These are phyloP conservation scores for Escallonia herrerae DNA, from an alignment of 129 eudicot genomes.

Conservation along the genomic window DNA sequence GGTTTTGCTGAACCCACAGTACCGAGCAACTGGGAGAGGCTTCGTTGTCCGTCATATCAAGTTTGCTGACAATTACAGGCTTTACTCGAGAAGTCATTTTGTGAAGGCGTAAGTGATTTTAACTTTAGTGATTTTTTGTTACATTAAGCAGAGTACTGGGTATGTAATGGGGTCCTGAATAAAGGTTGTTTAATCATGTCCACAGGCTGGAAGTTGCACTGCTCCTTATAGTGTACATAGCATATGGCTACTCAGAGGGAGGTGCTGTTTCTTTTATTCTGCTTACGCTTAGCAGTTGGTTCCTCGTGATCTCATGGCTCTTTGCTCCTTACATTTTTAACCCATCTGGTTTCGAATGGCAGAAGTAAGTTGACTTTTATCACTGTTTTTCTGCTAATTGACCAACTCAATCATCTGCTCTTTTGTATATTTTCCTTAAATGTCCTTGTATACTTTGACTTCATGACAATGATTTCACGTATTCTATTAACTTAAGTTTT, in stretches of 20 bases:
- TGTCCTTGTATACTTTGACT: not conserved
- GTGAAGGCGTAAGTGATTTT: conserved; percentile 84
- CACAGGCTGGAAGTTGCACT: conserved; percentile 90
- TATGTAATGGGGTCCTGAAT: not conserved
- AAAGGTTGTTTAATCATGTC: not conserved
- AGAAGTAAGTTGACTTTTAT: conserved; percentile 57
- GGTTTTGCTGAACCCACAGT: conserved; percentile 33
- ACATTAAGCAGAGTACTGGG: not conserved
- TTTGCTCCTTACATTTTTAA: conserved; percentile 97
- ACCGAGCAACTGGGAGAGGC: conserved; percentile 98
- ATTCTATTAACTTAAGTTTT: no score
- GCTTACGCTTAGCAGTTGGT: conserved; percentile 95
- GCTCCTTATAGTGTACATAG: conserved; percentile 79
- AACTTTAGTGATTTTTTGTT: not conserved
- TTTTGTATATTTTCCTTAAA: not conserved
- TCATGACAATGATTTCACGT: not conserved
- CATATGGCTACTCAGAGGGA: conserved; percentile 70
- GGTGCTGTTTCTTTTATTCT: conserved; percentile 72
- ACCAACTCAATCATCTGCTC: not conserved
- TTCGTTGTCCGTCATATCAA: conserved; percentile 97
- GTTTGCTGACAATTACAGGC: conserved; percentile 96
- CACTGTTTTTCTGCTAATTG: not conserved
- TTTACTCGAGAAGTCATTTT: conserved; percentile 97
- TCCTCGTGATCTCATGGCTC: conserved; percentile 92
- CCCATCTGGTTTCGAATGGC: conserved; percentile 99